Base-by-base conservation (phyloP, 495 filamentous ascomycete species). In the Apodospora peruviana region DNA sequence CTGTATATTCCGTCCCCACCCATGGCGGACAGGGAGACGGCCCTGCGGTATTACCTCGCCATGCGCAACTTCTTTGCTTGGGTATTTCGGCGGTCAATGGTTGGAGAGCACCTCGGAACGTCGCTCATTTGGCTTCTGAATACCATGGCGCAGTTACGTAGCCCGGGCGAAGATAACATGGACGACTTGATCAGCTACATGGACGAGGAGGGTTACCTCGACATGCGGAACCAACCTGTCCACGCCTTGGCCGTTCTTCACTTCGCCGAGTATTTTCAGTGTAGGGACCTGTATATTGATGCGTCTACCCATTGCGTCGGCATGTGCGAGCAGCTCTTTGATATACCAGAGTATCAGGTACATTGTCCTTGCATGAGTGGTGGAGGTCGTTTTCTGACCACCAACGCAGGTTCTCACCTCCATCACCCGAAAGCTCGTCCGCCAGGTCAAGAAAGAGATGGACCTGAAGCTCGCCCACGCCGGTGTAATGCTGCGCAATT, bases 31-130 rank as follows among this genome's bases (percentile, higher is more conserved):
- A 67, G 76, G 52, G 67, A 75, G 14, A 71, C 77, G 32, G 66
- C 73, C 4, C 76, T 79, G 46, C 55, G 65, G 12, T 82, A 81
- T 51, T 80, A 87, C 50, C 45, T 84, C 12, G 77, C 79, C 2
- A 84, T 76, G 0, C 74, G 84, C n/a, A 87, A 87, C 50, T 77
- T 86, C 53, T 80, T 87, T 45, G 83, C 84, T 32, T 86, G 76
- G 68, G 61, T 84, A 10, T 76, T 80, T 51, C 65, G 71, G 9
- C 77, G 73, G 47, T 76, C 84, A 0, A 50, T 87, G 34, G 82
- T 86, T 11, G 84, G 84, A 2, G 65, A 67, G 20, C 68, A 72
- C 47, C 70, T 87, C 22, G 81, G 84, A 5, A 57, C 62, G 27
- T 67, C 81, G 2, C 56, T 87, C 20, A 67, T 80, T n/a, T 64